Conservation (phyloP, 2,329 filamentous ascomycete genomes). For the Falciphora oryzae region DNA sequence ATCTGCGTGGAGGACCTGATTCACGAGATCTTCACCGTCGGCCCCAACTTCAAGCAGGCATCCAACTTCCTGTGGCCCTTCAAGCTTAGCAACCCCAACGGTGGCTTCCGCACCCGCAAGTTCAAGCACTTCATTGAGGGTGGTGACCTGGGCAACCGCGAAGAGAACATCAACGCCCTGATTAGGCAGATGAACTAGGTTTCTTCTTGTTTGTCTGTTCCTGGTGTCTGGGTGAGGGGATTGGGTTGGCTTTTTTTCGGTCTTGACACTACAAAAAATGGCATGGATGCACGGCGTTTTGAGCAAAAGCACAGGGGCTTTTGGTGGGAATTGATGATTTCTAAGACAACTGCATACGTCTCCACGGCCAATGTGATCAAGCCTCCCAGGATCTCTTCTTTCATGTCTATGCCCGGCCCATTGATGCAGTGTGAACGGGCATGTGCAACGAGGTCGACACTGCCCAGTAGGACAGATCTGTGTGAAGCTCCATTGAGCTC, state of each 20-base stretch:
- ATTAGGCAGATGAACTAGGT: slow-evolving; percentile 97
- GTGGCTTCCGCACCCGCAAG: slow-evolving; percentile 93
- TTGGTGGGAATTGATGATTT: slow-evolving; percentile 28
- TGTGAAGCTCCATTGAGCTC: too few relatives aligned
- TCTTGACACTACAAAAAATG: slow-evolving; percentile 18
- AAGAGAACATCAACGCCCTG: slow-evolving; percentile 95
- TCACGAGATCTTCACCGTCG: slow-evolving; percentile 98
- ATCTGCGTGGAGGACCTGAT: slow-evolving; percentile 99
- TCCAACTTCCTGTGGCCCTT: slow-evolving; percentile 99
- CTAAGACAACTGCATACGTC: slow-evolving; percentile 10
- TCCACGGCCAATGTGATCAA: slow-evolving; percentile 17
- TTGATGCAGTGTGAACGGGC: neutral
- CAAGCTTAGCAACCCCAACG: slow-evolving; percentile 98
- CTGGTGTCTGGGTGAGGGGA: slow-evolving; percentile 16
- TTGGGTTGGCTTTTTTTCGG: slow-evolving; percentile 7
- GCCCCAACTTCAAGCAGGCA: slow-evolving; percentile 99
- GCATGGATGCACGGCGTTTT: slow-evolving; percentile 31
- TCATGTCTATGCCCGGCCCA: slow-evolving; percentile 15
- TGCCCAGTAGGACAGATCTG: too few relatives aligned
- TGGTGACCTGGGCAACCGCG: slow-evolving; percentile 97
- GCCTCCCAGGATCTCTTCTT: slow-evolving; percentile 12
- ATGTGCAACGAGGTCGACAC: too few relatives aligned
- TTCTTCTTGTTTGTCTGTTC: slow-evolving; percentile 21
- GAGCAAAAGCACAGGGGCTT: slow-evolving; percentile 22
- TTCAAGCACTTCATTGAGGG: slow-evolving; percentile 99